A percentile compares a stretch with the other conserved stretches of the same genome.
phyloP scores from a whole-genome alignment of 75 land plant genomes.

The Adiantum capillusveneris region DNA sequence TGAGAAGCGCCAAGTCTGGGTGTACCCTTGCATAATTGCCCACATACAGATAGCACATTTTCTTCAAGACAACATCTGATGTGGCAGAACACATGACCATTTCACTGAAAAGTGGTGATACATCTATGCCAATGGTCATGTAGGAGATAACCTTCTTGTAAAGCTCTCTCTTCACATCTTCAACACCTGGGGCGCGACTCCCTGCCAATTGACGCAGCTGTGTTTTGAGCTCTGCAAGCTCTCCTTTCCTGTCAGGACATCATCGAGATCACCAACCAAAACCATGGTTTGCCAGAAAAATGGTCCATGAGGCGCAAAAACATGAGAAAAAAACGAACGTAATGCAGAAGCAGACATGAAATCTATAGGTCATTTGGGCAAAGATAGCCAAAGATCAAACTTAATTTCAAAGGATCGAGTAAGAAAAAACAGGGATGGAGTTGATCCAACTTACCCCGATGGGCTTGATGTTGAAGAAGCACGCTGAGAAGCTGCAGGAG shows the following conservation, averaged over 20 bases:
- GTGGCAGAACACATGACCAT: conserved; percentile 99
- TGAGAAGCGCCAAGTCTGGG: conserved; percentile 92
- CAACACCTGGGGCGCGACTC: conserved; percentile 81
- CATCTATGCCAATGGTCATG: conserved; percentile 98
- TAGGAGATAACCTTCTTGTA: conserved; percentile 95
- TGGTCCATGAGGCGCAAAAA: too few species aligned
- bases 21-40: conserved; percentile 83
- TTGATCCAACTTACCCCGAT: too few species aligned
- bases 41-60: conserved; percentile 99
- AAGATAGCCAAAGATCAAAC: too few species aligned
- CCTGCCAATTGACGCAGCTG: conserved; percentile 97
- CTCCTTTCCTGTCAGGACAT: conserved; percentile 58
- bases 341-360: too few species aligned
- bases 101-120: conserved; percentile 82
- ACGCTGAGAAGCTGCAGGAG: too few species aligned
- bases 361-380: too few species aligned
- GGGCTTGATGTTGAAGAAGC: too few species aligned
- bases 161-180: conserved; percentile 86
- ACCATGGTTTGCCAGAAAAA: too few species aligned
- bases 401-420: too few species aligned
- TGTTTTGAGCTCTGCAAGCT: conserved; percentile 74
- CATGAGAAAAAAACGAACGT: too few species aligned
- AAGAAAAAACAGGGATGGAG: too few species aligned
- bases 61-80: conserved; percentile 94
- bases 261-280: too few species aligned